Evolutionary conservation across 1,284 basidiomycete genomes (phyloP).

Genomic region (Pseudozyma pruni): DNA sequence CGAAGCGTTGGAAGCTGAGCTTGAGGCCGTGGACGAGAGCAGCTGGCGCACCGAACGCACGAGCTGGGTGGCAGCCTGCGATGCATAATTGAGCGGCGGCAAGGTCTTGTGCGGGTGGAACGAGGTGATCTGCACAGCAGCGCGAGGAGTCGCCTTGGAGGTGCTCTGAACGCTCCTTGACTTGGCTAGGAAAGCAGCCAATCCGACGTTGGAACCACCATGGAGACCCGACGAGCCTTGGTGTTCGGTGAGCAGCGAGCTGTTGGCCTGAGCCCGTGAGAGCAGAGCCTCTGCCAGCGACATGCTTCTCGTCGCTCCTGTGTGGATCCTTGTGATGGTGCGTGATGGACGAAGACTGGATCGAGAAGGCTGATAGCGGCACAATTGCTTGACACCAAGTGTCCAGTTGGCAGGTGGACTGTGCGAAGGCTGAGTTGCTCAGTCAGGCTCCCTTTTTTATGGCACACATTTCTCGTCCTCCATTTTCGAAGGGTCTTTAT

Average conservation of each 20-base stretch:
- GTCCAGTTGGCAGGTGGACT: not conserved
- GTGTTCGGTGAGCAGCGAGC: slow-evolving; percentile 3
- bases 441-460: not conserved
- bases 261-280: slow-evolving; percentile 22
- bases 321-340: no score
- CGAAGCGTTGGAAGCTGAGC: not conserved
- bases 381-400: no score
- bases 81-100: slow-evolving; percentile 32
- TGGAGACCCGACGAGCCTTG: not conserved
- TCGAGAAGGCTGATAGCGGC: no score
- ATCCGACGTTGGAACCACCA: slow-evolving; percentile 17
- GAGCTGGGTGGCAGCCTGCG: slow-evolving; percentile 26
- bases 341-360: no score
- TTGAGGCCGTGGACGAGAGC: slow-evolving; percentile 14
- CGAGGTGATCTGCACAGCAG: slow-evolving; percentile 15
- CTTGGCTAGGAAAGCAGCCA: slow-evolving; percentile 40
- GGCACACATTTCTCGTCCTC: not conserved
- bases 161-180: not conserved
- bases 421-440: slow-evolving; percentile 16
- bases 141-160: not conserved
- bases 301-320: slow-evolving; percentile 12
- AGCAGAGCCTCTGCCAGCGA: slow-evolving; percentile 36
- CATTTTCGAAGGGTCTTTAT: not conserved
- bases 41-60: slow-evolving; percentile 39
- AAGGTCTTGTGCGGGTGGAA: slow-evolving; percentile 18